Evolutionary conservation across 345 rosid genomes (phyloP).

Genomic region (Tarenaya hassleriana): DNA sequence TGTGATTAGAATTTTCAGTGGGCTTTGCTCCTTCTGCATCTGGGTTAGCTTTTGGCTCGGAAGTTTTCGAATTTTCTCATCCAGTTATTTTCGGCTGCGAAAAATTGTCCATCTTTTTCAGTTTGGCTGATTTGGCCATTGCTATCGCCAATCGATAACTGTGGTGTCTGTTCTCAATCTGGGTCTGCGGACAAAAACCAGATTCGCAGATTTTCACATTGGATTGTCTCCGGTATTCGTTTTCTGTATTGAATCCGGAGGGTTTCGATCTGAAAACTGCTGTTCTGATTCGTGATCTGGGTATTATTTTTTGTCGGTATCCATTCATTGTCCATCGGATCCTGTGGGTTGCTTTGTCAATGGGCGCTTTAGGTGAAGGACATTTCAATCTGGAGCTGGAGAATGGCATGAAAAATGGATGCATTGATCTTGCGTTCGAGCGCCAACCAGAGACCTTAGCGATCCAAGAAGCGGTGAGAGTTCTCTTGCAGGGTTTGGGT

Average conservation of each 20-base stretch:
- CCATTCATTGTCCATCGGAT: conserved; percentile 2
- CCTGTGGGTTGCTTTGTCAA: conserved; percentile 31
- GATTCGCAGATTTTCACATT: background rate
- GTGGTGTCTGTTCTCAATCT: conserved; percentile 9
- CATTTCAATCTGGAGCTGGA: conserved; percentile 53
- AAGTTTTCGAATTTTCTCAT: background rate
- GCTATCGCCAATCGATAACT: background rate
- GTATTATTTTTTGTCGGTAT: background rate
- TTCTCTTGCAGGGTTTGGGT: conserved; percentile 69
- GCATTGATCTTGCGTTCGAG: conserved; percentile 41
- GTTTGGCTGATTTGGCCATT: background rate
- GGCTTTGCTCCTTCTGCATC: background rate
- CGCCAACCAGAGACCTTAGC: conserved; percentile 55
- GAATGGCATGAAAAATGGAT: conserved; percentile 41
- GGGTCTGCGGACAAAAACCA: conserved; percentile 7
- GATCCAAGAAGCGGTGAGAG: conserved; percentile 76
- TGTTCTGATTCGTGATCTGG: conserved; percentile 26
- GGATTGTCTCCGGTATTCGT: background rate
- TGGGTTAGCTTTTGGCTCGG: conserved; percentile 6
- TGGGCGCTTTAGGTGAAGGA: conserved; percentile 79
- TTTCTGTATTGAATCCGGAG: background rate
- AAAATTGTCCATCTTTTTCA: background rate
- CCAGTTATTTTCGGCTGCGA: background rate
- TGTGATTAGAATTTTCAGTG: conserved; percentile 2
- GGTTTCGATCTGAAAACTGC: conserved; percentile 7